Evolutionary conservation across 345 rosid species (phyloP), one percentile per base, ranked within the genome.

Genomic region (Physaria fendleri): DNA sequence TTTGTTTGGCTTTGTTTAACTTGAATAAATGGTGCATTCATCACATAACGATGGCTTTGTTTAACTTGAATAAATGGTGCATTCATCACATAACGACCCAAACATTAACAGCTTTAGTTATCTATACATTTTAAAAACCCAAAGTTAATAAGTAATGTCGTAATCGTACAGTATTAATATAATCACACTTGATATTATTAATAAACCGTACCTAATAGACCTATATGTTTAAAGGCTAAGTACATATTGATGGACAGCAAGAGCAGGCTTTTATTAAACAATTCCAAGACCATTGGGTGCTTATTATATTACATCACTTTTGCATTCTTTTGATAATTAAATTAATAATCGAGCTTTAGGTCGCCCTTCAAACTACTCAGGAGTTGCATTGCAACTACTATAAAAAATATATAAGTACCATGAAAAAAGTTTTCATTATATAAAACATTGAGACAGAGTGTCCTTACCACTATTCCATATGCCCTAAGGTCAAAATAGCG

Each of bases 211-310:
- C 72, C 54, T 50, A 56, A 10, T 6, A 67, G 32, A 59, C 72
- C 66, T 58, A 50, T 8, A 15, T 41, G 54, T 49, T 5, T 32
- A 59, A 59, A 33, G 46, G 21, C 40, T 41, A 54, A 9, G 63
- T 47, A 62, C 45, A 46, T 55, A 39, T 23, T 62, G 44, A 55
- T 45, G 17, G 68, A 69, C 73, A 69, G 62, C 62, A 62, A 61
- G 68, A 38, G 41, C 63, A 46, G 33, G 27, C 57, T 47, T 69
- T 46, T 35, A 54, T 51, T 30, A 69, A n/a, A n/a, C n/a, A n/a
- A n/a, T 32, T 69, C 74, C 74, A 46, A 69, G 57, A 69, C 74
- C 74, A 54, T 63, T 62, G 74, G 74, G 68, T 62, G 62, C 51
- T 45, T 54, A 54, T 35, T 7, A 17, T 56, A 37, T 55, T 33